These are phyloP conservation scores for Labyrinthula sp. DNA, from an alignment of 352 stramenopile species.

Conservation along the genomic window DNA sequence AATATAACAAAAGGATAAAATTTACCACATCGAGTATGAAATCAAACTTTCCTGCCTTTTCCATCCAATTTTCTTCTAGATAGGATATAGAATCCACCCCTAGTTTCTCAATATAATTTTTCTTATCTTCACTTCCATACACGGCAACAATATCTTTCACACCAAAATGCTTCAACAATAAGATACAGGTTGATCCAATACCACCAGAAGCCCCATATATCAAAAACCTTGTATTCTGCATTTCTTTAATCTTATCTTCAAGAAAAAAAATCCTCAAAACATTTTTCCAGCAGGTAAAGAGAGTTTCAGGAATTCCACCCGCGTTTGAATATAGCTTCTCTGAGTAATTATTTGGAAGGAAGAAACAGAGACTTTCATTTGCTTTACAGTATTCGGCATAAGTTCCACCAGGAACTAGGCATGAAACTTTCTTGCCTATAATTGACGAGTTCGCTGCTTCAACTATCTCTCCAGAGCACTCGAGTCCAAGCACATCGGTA, in stretches of 20 bases:
- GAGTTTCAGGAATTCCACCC: constrained; percentile 34
- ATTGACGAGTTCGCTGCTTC: constrained; percentile 9
- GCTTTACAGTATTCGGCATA: constrained; percentile 34
- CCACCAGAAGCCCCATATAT: constrained; percentile 34
- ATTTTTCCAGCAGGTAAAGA: constrained; percentile 39
- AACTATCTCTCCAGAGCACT: constrained; percentile 34
- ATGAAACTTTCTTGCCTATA: constrained; percentile 35
- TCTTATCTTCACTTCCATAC: constrained; percentile 30
- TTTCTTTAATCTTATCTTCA: constrained; percentile 23
- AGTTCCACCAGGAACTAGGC: constrained; percentile 33
- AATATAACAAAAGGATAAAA: too few relatives aligned
- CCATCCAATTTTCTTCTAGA: constrained; percentile 25
- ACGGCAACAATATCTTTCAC: constrained; percentile 31
- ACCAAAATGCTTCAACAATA: constrained; percentile 33
- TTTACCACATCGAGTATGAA: constrained; percentile 39
- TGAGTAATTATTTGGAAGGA: constrained; percentile 10
- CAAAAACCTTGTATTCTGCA: constrained; percentile 32
- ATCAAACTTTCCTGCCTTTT: constrained; percentile 27
- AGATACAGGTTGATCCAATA: constrained; percentile 36
- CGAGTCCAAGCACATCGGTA: constrained; percentile 34
- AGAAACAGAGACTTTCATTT: constrained; percentile 7
- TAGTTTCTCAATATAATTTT: constrained; percentile 23
- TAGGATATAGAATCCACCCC: constrained; percentile 27
- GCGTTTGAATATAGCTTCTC: not conserved
- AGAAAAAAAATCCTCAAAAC: too few relatives aligned